Base-by-base conservation (phyloP, 768 basidiomycete species). In the Coprinellus aureogranulatus region DNA sequence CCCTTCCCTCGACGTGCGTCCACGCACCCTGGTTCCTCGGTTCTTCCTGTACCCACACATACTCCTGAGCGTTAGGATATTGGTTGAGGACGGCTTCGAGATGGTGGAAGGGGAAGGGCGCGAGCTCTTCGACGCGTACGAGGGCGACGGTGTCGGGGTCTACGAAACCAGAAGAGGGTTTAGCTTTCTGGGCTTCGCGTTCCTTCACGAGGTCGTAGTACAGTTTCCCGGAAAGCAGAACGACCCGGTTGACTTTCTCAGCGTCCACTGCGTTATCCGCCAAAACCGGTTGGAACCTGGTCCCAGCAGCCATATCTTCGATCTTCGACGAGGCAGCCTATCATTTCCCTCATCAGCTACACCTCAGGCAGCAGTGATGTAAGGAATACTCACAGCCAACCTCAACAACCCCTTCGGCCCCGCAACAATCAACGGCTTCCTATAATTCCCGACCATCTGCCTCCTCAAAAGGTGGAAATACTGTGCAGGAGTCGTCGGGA, bases 391-490 rank as follows among this genome's bases (percentile, higher is more conserved):
- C 65, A 93, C 92, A 12, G 90, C 76, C 20, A 91, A 77, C 23
- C 93, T 81, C 10, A 95, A 75, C 12, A 96, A 75, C 1, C 86
- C 89, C 66, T 97, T 97, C 0, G 94, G 94, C 2, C 84, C 87
- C 11, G 90, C 89, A 5, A 97, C 83, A 27, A 96, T 76, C 48
- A 96, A 74, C 0, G 94, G 94, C 67, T 92, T 94, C 55, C 94
- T 79, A 73, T 87, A 95, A 61, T 93, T 92, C 44, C 94, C 78
- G 65, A 81, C 78, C 66, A 94, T 83, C 70, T 96, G 94, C 48
- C 94, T 79, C 54, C 94, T 78, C n/a, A 97, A 77, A 1, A 96
- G 78, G 68, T 97, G 94, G 83, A 96, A 97, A 63, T 94, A 93
- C 57, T 96, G 92, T 0, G 91, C 90, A 0, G 94, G 84, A 0